Evolutionary conservation across 1,284 basidiomycete genomes (phyloP).

Genomic region (Lentinus polychrous): DNA sequence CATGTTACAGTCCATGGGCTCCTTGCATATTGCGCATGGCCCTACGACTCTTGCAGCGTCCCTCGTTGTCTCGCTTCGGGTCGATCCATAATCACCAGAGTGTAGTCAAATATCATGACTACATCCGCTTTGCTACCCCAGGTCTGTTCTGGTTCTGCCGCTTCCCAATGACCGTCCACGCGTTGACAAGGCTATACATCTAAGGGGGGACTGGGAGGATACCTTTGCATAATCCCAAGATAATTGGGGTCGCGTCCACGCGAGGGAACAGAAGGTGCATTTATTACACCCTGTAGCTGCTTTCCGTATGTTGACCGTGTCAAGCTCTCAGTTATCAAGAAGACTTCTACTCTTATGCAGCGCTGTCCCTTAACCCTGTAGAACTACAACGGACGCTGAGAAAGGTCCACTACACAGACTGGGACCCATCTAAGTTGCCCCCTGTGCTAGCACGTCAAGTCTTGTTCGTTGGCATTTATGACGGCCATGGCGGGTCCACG

Average conservation of each 20-base stretch:
- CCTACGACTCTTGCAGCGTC: slow-evolving; percentile 13
- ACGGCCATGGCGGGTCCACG: slow-evolving; percentile 46
- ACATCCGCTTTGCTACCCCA: slow-evolving; percentile 54
- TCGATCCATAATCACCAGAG: background rate
- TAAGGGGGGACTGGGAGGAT: slow-evolving; percentile 33
- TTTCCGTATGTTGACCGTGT: background rate
- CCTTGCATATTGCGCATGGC: slow-evolving; percentile 21
- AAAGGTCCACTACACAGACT: slow-evolving; percentile 55
- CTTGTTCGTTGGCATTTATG: slow-evolving; percentile 83
- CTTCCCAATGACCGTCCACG: background rate
- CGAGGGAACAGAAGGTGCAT: slow-evolving; percentile 67
- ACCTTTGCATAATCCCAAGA: slow-evolving; percentile 40
- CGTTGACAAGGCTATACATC: background rate
- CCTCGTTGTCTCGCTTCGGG: slow-evolving; percentile 4
- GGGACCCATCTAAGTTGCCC: slow-evolving; percentile 61
- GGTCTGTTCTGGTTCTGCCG: slow-evolving; percentile 27
- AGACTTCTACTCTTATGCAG: slow-evolving; percentile 73
- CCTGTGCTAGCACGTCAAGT: slow-evolving; percentile 66
- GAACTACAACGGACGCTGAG: slow-evolving; percentile 65
- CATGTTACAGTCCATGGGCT: slow-evolving; percentile 20
- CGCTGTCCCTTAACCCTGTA: slow-evolving; percentile 65
- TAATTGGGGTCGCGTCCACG: slow-evolving; percentile 72
- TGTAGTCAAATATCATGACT: slow-evolving; percentile 50
- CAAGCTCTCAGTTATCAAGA: slow-evolving; percentile 61
- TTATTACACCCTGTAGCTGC: background rate